These are phyloP conservation scores for Tephrocybe sp. DNA, from an alignment of 768 basidiomycete genomes.

Conservation along the genomic window DNA sequence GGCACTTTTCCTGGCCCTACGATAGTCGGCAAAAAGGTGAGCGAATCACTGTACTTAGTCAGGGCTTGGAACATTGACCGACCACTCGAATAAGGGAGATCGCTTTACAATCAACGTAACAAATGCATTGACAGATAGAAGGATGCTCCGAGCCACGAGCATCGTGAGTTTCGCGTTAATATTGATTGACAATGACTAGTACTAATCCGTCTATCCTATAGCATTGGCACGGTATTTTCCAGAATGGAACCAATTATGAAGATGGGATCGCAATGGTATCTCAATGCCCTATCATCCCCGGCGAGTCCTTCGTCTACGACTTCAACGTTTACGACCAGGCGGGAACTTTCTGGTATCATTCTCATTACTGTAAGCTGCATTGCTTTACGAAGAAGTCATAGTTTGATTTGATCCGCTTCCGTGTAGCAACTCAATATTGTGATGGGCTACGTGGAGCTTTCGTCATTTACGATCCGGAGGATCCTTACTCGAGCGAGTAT, in stretches of 20 bases:
- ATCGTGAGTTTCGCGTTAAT: neutral
- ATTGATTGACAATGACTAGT: neutral
- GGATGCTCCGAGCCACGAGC: conserved; percentile 1
- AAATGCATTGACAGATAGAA: conserved; percentile 1
- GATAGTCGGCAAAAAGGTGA: too few species aligned
- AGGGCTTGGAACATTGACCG: neutral
- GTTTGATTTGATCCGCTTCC: conserved; percentile 7
- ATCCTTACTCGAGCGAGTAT: conserved; percentile 28
- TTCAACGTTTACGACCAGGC: conserved; percentile 21
- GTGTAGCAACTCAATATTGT: conserved; percentile 23
- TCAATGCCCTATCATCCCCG: conserved; percentile 6
- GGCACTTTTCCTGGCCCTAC: too few species aligned
- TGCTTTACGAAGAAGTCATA: too few species aligned
- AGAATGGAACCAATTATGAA: conserved; percentile 1
- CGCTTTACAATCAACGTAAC: conserved; percentile 5
- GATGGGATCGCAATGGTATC: conserved; percentile 5
- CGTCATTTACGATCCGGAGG: conserved; percentile 25
- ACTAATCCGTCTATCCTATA: neutral
- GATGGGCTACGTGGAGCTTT: conserved; percentile 2
- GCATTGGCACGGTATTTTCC: conserved; percentile 8
- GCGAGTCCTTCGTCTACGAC: conserved; percentile 31
- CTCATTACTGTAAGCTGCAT: conserved; percentile 20
- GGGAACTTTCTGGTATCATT: conserved; percentile 25
- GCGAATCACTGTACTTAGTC: too few species aligned
- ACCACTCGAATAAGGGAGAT: neutral